Evolutionary conservation across 2,329 filamentous ascomycete species (phyloP).

Genomic region (Fusarium sacchari): DNA sequence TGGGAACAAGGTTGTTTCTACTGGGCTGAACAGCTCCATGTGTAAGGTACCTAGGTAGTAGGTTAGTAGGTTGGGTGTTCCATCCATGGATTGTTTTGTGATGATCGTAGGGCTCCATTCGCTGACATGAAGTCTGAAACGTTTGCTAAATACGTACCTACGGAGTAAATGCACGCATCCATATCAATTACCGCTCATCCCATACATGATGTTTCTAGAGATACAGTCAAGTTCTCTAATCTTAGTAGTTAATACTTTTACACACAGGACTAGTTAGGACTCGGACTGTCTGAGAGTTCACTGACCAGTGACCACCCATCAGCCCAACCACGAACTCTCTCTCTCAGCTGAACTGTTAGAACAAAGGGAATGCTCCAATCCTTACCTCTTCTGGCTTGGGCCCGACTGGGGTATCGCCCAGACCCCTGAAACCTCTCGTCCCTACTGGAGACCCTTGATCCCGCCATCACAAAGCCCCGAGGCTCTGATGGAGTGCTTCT

Average conservation of each 20-base stretch:
- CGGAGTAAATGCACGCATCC: neutral
- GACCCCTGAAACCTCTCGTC: conserved; percentile 23
- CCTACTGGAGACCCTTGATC: conserved; percentile 20
- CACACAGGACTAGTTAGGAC: no score
- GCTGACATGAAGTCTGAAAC: conserved; percentile 16
- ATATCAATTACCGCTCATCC: neutral
- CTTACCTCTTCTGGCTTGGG: conserved; percentile 12
- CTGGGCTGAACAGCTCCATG: conserved; percentile 10
- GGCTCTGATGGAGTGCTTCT: conserved; percentile 1
- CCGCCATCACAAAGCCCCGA: conserved; percentile 5
- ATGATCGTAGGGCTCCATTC: neutral
- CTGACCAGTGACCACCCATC: neutral
- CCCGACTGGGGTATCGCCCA: conserved; percentile 4
- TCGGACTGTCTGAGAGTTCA: neutral
- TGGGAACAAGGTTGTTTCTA: conserved; percentile 17
- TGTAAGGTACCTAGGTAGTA: no score
- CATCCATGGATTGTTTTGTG: neutral
- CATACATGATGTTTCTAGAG: neutral
- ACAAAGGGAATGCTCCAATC: conserved; percentile 2
- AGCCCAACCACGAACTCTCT: conserved; percentile 12
- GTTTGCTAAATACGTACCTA: neutral
- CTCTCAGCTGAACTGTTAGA: conserved; percentile 21
- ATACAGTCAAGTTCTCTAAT: neutral
- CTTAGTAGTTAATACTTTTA: neutral
- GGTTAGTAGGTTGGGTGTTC: neutral